phyloP scores from a whole-genome alignment of 441 rosid species.

The Breynia disticha region DNA sequence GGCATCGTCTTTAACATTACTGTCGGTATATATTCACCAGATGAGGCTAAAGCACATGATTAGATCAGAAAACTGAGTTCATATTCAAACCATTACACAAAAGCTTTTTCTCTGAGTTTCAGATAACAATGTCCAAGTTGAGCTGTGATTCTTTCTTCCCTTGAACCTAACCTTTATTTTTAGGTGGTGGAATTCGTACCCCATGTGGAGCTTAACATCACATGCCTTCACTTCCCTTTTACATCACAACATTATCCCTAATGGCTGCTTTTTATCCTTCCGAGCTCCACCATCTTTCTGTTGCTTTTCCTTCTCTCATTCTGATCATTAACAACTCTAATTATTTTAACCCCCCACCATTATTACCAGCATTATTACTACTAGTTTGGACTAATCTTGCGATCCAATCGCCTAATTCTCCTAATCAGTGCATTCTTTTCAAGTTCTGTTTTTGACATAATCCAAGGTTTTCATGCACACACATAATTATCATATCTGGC shows the following conservation, averaged over 20 bases:
- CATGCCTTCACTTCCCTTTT: slow-evolving; percentile 40
- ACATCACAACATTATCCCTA: slow-evolving; percentile 24
- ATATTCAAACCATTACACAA: slow-evolving; percentile 3
- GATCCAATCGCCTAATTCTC: slow-evolving; percentile 18
- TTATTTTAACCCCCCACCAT: slow-evolving; percentile 12
- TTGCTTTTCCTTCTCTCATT: slow-evolving; percentile 22
- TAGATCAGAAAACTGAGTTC: slow-evolving; percentile 4
- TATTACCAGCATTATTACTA: slow-evolving; percentile 20
- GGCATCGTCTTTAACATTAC: background rate
- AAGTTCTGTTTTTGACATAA: slow-evolving; percentile 19
- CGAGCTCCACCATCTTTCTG: background rate
- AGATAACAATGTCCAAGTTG: background rate
- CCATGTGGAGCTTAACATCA: slow-evolving; percentile 38
- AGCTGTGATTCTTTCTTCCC: slow-evolving; percentile 7
- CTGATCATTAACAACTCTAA: slow-evolving; percentile 7
- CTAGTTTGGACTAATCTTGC: slow-evolving; percentile 13
- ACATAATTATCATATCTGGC: slow-evolving; percentile 23
- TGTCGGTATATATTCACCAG: background rate
- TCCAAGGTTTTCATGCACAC: slow-evolving; percentile 18
- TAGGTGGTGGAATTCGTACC: slow-evolving; percentile 14
- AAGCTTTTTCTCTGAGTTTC: slow-evolving; percentile 7
- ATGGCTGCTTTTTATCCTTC: slow-evolving; percentile 10
- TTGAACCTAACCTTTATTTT: background rate
- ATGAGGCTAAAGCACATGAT: slow-evolving; percentile 14
- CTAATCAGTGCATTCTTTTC: slow-evolving; percentile 19